Evolutionary conservation across 2,329 filamentous ascomycete species (phyloP).

Genomic region (Stachybotrys chlorohalonatus): DNA sequence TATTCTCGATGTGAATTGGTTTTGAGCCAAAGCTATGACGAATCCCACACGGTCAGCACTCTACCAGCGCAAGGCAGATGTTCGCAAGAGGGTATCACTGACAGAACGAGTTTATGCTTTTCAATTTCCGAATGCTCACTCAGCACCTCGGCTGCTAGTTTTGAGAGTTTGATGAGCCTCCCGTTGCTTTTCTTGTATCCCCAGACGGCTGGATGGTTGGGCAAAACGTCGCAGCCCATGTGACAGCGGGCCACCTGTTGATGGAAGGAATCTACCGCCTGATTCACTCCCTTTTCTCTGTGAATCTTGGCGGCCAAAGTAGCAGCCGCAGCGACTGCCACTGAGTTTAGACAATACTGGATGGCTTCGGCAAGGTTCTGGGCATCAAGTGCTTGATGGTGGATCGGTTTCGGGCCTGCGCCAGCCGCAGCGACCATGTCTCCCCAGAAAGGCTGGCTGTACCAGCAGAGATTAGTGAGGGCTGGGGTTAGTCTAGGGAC

Average conservation of each 20-base stretch:
- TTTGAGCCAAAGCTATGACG: not conserved
- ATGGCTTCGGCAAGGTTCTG: slow-evolving; percentile 7
- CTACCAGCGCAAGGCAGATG: not conserved
- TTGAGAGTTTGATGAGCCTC: not conserved
- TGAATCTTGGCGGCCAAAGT: not conserved
- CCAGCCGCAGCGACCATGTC: slow-evolving; percentile 10
- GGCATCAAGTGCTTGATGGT: slow-evolving; percentile 4
- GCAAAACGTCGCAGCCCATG: not conserved
- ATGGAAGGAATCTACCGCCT: not conserved
- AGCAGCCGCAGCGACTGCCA: not conserved
- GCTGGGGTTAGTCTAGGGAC: not conserved
- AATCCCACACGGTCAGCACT: not conserved
- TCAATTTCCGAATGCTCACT: not conserved
- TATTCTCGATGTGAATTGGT: not conserved
- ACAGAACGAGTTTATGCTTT: not conserved
- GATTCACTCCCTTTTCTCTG: not conserved
- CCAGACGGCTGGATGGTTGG: not conserved
- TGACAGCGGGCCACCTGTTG: not conserved
- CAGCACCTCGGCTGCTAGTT: not conserved
- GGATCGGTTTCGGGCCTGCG: slow-evolving; percentile 7
- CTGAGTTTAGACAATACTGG: not conserved
- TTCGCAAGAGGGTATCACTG: not conserved
- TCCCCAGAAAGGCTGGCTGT: slow-evolving; percentile 11
- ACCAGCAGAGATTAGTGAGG: not conserved
- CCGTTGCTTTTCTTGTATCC: not conserved